Percentiles rank a stretch among this genome's conserved stretches.
phyloP scores from a whole-genome alignment of 192 early-diverging fungal genomes.

The Backusella westeae region DNA sequence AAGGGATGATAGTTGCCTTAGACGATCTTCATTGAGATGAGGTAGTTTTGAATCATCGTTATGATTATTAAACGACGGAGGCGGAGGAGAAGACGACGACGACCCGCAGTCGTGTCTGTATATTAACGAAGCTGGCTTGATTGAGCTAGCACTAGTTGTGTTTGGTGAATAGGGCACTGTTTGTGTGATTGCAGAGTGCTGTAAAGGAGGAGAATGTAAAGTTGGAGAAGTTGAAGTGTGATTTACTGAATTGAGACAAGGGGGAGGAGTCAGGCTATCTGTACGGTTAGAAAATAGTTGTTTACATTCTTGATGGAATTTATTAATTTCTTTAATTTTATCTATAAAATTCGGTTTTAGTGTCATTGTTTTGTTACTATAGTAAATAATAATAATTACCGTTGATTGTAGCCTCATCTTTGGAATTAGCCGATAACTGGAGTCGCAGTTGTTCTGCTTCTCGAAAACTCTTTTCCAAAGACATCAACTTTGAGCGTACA shows the following conservation, averaged over 20 bases:
- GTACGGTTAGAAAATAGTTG: neutral
- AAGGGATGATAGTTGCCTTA: neutral
- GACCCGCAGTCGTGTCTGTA: neutral
- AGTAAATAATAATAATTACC: neutral
- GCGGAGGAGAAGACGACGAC: neutral
- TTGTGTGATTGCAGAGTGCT: neutral
- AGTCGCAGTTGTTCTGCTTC: neutral
- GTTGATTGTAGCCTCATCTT: neutral
- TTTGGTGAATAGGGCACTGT: neutral
- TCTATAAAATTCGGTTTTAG: neutral
- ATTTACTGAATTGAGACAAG: neutral
- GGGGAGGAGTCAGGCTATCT: neutral
- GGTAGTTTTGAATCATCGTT: neutral
- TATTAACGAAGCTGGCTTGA: neutral
- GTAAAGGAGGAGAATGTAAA: neutral
- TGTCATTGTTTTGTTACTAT: neutral
- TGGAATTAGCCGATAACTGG: neutral
- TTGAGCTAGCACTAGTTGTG: neutral
- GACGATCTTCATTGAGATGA: neutral
- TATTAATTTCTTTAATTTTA: conserved; percentile 11
- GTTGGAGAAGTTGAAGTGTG: neutral
- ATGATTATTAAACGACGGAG: neutral
- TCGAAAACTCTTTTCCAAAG: neutral
- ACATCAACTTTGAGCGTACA: neutral
- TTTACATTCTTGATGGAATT: conserved; percentile 11